Conservation (phyloP, 306 rosid species). For the Vicia faba region DNA sequence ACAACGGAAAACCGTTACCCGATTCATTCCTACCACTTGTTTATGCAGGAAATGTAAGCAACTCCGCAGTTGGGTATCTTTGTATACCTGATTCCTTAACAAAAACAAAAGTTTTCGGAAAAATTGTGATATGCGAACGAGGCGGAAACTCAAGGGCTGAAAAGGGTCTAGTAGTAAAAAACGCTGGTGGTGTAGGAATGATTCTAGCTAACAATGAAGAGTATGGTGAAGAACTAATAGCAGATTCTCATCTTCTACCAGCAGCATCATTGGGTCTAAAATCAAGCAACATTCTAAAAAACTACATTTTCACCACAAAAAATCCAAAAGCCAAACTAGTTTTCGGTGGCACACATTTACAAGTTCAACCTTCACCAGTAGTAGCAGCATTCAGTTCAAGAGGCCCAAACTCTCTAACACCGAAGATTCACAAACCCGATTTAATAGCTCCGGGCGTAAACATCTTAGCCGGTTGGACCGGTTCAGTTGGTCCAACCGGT, state of each 20-base stretch:
- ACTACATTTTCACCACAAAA: slow-evolving; percentile 45
- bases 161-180: slow-evolving; percentile 69
- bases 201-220: slow-evolving; percentile 67
- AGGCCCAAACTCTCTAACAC: slow-evolving; percentile 77
- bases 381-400: slow-evolving; percentile 93
- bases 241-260: slow-evolving; percentile 75
- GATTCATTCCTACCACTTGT: slow-evolving; percentile 56
- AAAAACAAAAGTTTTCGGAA: slow-evolving; percentile 59
- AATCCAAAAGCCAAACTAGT: slow-evolving; percentile 63
- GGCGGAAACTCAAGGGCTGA: slow-evolving; percentile 72
- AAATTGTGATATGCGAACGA: slow-evolving; percentile 83
- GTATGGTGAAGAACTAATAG: slow-evolving; percentile 79
- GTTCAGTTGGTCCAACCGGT: slow-evolving; percentile 74
- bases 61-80: slow-evolving; percentile 48
- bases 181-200: slow-evolving; percentile 86
- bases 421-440: slow-evolving; percentile 83
- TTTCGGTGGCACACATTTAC: slow-evolving; percentile 56
- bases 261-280: slow-evolving; percentile 68
- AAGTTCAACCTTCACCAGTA: slow-evolving; percentile 80
- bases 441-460: slow-evolving; percentile 90
- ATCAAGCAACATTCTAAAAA: slow-evolving; percentile 55
- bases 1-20: slow-evolving; percentile 49
- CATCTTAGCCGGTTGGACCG: slow-evolving; percentile 90
- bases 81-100: slow-evolving; percentile 50
- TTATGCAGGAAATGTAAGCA: slow-evolving; percentile 56